Evolutionary conservation across 768 basidiomycete species (phyloP).

Genomic region (Mycena leptocephala): DNA sequence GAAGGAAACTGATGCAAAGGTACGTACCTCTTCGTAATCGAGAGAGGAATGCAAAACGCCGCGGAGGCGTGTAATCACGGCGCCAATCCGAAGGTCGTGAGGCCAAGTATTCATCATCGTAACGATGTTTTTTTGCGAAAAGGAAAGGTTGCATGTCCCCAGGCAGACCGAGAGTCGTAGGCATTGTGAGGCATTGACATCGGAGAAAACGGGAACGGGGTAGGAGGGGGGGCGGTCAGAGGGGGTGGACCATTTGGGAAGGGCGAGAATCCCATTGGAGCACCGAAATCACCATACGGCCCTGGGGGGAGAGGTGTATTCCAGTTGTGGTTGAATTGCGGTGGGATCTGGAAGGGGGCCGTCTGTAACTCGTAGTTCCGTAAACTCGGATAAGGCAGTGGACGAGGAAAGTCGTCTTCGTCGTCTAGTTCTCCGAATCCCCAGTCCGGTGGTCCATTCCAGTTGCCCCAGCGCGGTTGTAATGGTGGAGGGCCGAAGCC

Average conservation of each 20-base stretch:
- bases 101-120: slow-evolving; percentile 15
- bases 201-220: neutral
- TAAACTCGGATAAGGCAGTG: neutral
- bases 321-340: neutral
- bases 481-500: neutral
- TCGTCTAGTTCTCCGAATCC: neutral
- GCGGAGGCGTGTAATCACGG: slow-evolving; percentile 25
- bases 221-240: neutral
- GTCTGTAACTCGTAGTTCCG: neutral
- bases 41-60: slow-evolving; percentile 16
- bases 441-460: neutral
- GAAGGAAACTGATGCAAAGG: neutral
- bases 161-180: neutral
- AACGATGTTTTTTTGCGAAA: slow-evolving; percentile 4
- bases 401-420: neutral
- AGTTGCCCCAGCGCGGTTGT: neutral
- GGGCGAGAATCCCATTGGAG: neutral
- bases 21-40: slow-evolving; percentile 9
- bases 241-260: neutral
- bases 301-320: no score
- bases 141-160: slow-evolving; percentile 15
- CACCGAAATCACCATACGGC: no score
- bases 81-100: slow-evolving; percentile 34
- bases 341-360: neutral
- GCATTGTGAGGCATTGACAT: neutral